Percentiles rank a stretch among this genome's conserved stretches.
Conservation (phyloP, 179 eudicot species). For the Amaranthus tricolor region DNA sequence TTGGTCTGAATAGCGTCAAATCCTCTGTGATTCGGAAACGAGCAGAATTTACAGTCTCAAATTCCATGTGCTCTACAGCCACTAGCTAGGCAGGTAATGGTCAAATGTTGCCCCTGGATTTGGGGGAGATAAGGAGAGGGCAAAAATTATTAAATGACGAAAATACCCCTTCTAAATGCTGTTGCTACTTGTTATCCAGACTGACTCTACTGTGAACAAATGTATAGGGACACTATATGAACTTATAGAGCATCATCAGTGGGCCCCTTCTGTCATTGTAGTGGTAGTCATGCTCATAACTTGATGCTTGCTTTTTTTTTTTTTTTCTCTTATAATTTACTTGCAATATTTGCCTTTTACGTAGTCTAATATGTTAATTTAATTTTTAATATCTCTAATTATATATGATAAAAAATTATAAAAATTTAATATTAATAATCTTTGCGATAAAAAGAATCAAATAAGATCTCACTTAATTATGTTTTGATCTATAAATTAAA, state of each 20-base stretch:
- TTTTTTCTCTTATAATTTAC: no score
- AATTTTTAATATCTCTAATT: no score
- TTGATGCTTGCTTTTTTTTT: background rate
- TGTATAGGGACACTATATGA: background rate
- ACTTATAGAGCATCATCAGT: background rate
- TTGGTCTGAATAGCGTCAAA: no score
- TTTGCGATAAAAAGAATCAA: no score
- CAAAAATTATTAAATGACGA: background rate
- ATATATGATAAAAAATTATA: no score
- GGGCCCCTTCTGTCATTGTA: conserved; percentile 10
- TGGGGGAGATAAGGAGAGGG: background rate
- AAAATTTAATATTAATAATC: no score
- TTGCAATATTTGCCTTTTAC: no score
- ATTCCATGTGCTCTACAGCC: conserved; percentile 6
- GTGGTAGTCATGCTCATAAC: conserved; percentile 16
- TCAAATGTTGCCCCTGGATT: conserved; percentile 18
- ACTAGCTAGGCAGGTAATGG: background rate
- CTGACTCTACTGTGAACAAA: conserved; percentile 4
- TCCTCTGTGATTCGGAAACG: background rate
- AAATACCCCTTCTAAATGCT: background rate
- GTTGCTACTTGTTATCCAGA: background rate
- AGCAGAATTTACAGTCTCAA: background rate
- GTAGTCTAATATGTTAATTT: no score
- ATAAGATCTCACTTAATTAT: no score
- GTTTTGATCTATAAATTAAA: no score